Conservation (phyloP, 441 rosid genomes). For the Gossypium aridum region DNA sequence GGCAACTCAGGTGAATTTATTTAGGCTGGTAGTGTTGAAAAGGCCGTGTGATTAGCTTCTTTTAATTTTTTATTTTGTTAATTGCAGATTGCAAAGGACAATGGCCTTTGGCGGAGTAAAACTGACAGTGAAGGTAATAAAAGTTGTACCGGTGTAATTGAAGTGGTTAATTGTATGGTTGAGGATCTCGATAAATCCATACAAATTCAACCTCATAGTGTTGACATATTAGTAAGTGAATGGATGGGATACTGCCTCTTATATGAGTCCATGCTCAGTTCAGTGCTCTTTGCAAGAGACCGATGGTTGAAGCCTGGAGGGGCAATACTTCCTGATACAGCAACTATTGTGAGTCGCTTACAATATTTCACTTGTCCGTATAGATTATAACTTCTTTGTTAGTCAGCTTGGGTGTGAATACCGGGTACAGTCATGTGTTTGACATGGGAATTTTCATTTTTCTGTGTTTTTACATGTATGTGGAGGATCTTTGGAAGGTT, state of each 20-base stretch:
- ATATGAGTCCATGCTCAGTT: conserved; percentile 87
- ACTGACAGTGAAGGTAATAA: conserved; percentile 22
- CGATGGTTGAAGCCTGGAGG: conserved; percentile 97
- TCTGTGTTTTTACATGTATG: not conserved
- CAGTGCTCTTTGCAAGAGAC: conserved; percentile 91
- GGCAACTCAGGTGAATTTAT: conserved; percentile 62
- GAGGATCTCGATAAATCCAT: conserved; percentile 62
- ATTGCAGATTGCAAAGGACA: conserved; percentile 76
- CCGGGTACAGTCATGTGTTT: not conserved
- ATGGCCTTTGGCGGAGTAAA: conserved; percentile 40
- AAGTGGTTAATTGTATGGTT: conserved; percentile 83
- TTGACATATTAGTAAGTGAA: conserved; percentile 82
- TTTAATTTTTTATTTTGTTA: conserved; percentile 2
- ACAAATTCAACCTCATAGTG: conserved; percentile 66
- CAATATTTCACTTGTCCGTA: not conserved
- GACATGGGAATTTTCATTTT: not conserved
- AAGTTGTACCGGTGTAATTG: conserved; percentile 41
- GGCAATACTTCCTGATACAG: conserved; percentile 92
- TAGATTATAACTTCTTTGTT: not conserved
- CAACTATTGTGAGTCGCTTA: conserved; percentile 61
- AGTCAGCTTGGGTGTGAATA: not conserved
- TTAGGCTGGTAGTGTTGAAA: conserved; percentile 6
- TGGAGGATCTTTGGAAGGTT: not conserved
- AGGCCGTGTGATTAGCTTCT: conserved; percentile 12
- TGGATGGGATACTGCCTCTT: conserved; percentile 99